Conservation (phyloP, 2,329 filamentous ascomycete genomes). For the Cladosporium halotolerans region DNA sequence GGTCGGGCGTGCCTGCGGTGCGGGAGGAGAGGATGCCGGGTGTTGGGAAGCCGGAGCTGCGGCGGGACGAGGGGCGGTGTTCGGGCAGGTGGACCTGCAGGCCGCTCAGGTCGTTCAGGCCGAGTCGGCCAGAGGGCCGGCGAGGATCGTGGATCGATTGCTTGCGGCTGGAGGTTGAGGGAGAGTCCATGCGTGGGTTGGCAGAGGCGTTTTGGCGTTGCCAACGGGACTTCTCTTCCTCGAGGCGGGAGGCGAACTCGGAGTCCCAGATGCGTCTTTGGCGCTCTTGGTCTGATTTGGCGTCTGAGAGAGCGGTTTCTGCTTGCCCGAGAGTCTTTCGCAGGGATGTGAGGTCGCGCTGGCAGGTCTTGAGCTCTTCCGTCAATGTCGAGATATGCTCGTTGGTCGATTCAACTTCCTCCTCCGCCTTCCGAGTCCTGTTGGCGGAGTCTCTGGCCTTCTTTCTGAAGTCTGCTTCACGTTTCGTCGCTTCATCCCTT, state of each 20-base stretch:
- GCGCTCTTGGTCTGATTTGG: slow-evolving; percentile 49
- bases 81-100: slow-evolving; percentile 14
- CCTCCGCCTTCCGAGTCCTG: slow-evolving; percentile 64
- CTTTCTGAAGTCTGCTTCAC: slow-evolving; percentile 80
- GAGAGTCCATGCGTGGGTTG: slow-evolving; percentile 33
- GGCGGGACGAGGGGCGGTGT: slow-evolving; percentile 28
- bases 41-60: slow-evolving; percentile 23
- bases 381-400: slow-evolving; percentile 59
- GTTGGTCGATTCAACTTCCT: slow-evolving; percentile 69
- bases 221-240: slow-evolving; percentile 60
- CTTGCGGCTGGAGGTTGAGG: slow-evolving; percentile 34
- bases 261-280: slow-evolving; percentile 55
- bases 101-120: slow-evolving; percentile 22
- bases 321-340: slow-evolving; percentile 59
- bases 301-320: slow-evolving; percentile 57
- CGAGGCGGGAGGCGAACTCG: slow-evolving; percentile 52
- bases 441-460: slow-evolving; percentile 79
- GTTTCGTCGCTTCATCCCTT: slow-evolving; percentile 73
- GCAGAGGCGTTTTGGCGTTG: slow-evolving; percentile 34
- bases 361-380: slow-evolving; percentile 56
- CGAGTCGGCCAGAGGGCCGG: slow-evolving; percentile 24
- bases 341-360: slow-evolving; percentile 55
- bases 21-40: slow-evolving; percentile 14
- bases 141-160: slow-evolving; percentile 32
- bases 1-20: slow-evolving; percentile 16